Base-by-base conservation (phyloP, 805 yeast species). In the Saccharomycopsis lassenensis region DNA sequence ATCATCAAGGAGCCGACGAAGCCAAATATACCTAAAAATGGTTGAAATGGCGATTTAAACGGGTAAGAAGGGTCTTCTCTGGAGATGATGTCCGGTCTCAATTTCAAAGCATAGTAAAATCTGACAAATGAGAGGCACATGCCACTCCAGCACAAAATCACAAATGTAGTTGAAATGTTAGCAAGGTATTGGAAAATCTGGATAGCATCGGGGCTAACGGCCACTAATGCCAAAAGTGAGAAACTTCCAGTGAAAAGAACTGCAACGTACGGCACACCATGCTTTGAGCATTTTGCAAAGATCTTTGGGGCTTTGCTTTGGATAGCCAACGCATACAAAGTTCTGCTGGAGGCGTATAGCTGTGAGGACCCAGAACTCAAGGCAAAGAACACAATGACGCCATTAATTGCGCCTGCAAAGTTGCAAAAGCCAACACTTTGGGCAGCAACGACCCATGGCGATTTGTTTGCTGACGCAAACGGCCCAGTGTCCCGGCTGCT, bases 91-190 rank as follows among this genome's bases (percentile, higher is more conserved):
- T 78, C 85, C 1, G 78, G 77, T 31, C 86, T 57, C 35, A 60
- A 55, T 44, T 66, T 63, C 43, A 79, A 55, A 0, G 82, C 87
- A 43, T 65, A 70, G 53, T 68, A 74, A 49, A 78, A 79, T 36
- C 87, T 56, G 25, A 79, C 52, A 50, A 65, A 80, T 2, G 84
- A 63, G 12, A 75, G 50, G 46, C 80, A 74, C 69, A 79, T 71
- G 4, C 84, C 81, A 45, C 65, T 57, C 94, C 94, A 85, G 29
- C 81, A 84, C 24, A 85, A 56, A 36, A 84, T 69, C 0, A 86
- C 87, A 1, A 87, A 69, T 0, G 87, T 72, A 2, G 87, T 74
- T 35, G 82, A 69, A 24, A 82, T 64, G 46, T 75, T 74, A 5
- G 80, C 69, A 40, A 82, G 58, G 47, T 77, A 71, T 41, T 72